Evolutionary conservation across 169 alveolate species (phyloP).

Genomic region (Cryptosporidium canis): DNA sequence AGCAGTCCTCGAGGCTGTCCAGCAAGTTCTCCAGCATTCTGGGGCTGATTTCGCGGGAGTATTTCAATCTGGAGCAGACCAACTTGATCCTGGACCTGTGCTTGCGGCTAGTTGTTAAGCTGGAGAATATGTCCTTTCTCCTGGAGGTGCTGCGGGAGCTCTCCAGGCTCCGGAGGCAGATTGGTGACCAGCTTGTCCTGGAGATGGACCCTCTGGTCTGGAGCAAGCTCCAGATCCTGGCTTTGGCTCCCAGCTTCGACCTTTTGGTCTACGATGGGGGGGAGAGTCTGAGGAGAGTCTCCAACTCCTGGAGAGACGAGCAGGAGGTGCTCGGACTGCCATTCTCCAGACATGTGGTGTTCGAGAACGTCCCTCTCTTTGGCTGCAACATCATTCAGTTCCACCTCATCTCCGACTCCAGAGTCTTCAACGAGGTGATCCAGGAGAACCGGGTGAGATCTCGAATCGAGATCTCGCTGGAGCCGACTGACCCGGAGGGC

Average conservation of each 20-base stretch:
- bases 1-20: background rate
- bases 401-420: conserved; percentile 30
- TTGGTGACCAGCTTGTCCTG: background rate
- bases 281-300: background rate
- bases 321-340: background rate
- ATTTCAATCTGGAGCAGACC: conserved; percentile 18
- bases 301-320: background rate
- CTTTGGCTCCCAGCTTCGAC: background rate
- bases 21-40: background rate
- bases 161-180: background rate
- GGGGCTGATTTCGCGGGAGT: background rate
- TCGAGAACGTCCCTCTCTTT: conserved; percentile 22
- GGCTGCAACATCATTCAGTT: conserved; percentile 57
- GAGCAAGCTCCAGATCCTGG: conserved; percentile 15
- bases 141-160: conserved; percentile 1
- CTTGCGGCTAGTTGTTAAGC: conserved; percentile 3
- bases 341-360: background rate
- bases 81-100: conserved; percentile 8
- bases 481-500: background rate
- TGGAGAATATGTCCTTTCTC: conserved; percentile 12
- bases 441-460: conserved; percentile 40
- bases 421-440: conserved; percentile 10
- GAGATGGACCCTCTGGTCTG: conserved; percentile 13
- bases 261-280: background rate
- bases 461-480: conserved; percentile 13